Base-by-base conservation (phyloP, 176 grass and related monocot genomes). In the Pontederia paniculata region DNA sequence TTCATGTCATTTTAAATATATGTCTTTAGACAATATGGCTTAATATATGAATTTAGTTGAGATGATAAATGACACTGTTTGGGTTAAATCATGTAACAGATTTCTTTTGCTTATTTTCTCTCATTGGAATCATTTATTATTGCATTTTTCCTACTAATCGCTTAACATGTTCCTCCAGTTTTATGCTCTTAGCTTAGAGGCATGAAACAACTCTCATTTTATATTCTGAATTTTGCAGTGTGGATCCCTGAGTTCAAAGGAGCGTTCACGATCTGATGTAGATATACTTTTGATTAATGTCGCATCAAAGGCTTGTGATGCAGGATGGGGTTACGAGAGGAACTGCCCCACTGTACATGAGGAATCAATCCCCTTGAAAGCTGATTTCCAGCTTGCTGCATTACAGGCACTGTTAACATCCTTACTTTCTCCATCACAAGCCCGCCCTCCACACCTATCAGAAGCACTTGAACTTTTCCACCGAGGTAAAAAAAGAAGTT, bases 391-490 rank as follows among this genome's bases (percentile, higher is more conserved):
- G 68, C 83, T 90, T 68, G 71, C 75, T 55, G 88, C 91, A 18
- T 74, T 88, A 23, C 81, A 79, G 68, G 65, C 80, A 17, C 58
- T 97, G 70, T 65, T 90, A 54, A 83, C 86, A 76, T 90, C 83
- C 65, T 73, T 90, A 58, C 83, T 97, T 58, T 84, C 86, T 41
- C 64, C 79, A 50, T 67, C 65, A 69, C 69, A 90, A 79, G 74
- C 55, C 31, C 75, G 77, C 12, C 74, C 80, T 56, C 74, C 68
- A 71, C 74, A 87, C 37, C 84, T 97, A 61, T 79, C 83, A 44
- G 72, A 88, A 72, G 86, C 83, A 50, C 73, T 87, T 63, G 77
- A 76, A 76, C 77, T 88, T 62, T 88, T 90, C 56, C 88, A 60
- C 64, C 81, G 69, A 79, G 91, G 91, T 97, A 86, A 17, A 49